Evolutionary conservation across 371 early-diverging fungal species (phyloP).

Genomic region (Apophysomyces variabilis): DNA sequence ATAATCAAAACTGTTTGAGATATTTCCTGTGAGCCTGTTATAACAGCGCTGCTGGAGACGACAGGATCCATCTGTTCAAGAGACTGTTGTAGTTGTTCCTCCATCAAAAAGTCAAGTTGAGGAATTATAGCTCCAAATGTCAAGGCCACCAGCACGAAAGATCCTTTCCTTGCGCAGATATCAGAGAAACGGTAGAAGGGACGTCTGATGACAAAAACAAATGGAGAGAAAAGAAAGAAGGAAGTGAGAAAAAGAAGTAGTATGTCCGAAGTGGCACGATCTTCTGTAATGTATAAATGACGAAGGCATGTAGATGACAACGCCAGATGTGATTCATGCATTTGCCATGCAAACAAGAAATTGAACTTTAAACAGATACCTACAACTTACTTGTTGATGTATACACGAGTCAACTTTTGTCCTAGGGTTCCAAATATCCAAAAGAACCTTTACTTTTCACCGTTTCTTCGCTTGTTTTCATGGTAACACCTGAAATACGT

Average conservation of each 20-base stretch:
- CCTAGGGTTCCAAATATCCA: too few relatives aligned
- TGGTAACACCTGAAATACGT: too few relatives aligned
- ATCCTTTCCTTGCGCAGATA: background rate
- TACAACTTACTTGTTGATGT: too few relatives aligned
- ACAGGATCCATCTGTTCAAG: background rate
- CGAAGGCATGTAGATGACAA: background rate
- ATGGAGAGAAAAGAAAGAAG: background rate
- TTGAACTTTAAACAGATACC: too few relatives aligned
- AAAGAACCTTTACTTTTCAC: too few relatives aligned
- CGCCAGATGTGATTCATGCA: too few relatives aligned
- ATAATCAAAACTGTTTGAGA: background rate
- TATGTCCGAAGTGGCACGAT: background rate
- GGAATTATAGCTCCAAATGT: background rate
- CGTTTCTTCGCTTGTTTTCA: too few relatives aligned
- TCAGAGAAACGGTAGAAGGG: background rate
- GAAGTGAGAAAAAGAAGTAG: background rate
- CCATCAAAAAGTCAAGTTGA: background rate
- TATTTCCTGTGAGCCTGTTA: background rate
- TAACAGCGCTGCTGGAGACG: background rate
- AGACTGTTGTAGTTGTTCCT: background rate
- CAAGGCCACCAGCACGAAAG: background rate
- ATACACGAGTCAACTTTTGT: too few relatives aligned
- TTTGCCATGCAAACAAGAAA: too few relatives aligned
- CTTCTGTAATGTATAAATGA: background rate
- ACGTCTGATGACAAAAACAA: background rate